phyloP scores from a whole-genome alignment of 2,329 filamentous ascomycete species.

The Sclerotinia borealis region DNA sequence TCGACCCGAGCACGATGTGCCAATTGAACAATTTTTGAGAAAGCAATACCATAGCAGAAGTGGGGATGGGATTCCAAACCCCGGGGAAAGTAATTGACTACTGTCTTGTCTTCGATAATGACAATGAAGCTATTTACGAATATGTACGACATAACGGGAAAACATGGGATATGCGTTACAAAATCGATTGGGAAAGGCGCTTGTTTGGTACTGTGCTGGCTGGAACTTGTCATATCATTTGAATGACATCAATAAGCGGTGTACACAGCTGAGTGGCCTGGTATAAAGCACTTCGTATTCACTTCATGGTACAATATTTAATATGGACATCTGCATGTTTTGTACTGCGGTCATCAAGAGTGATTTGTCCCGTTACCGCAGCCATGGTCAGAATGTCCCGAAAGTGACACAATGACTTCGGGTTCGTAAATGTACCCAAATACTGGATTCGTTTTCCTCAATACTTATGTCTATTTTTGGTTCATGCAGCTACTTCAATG shows the following conservation, averaged over 20 bases:
- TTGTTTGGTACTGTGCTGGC: background rate
- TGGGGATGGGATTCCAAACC: constrained; percentile 21
- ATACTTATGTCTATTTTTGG: background rate
- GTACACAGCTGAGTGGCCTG: background rate
- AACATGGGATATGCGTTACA: background rate
- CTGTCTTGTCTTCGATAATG: background rate
- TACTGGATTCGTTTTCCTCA: no score
- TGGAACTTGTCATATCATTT: background rate
- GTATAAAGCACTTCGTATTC: background rate
- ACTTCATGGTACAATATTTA: background rate
- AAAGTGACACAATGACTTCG: background rate
- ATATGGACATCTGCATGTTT: background rate
- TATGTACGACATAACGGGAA: background rate
- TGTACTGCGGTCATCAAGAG: background rate
- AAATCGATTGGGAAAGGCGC: background rate
- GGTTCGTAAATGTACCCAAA: background rate
- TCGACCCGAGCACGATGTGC: constrained; percentile 29
- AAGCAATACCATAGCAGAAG: constrained; percentile 27
- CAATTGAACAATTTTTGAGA: constrained; percentile 29
- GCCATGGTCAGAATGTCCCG: background rate
- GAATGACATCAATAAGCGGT: constrained; percentile 1
- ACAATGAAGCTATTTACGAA: background rate
- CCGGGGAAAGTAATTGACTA: background rate
- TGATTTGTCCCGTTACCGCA: background rate
- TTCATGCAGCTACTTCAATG: background rate